Base-by-base conservation (phyloP, 73 alveolate species). In the Durusdinium trenchii region DNA sequence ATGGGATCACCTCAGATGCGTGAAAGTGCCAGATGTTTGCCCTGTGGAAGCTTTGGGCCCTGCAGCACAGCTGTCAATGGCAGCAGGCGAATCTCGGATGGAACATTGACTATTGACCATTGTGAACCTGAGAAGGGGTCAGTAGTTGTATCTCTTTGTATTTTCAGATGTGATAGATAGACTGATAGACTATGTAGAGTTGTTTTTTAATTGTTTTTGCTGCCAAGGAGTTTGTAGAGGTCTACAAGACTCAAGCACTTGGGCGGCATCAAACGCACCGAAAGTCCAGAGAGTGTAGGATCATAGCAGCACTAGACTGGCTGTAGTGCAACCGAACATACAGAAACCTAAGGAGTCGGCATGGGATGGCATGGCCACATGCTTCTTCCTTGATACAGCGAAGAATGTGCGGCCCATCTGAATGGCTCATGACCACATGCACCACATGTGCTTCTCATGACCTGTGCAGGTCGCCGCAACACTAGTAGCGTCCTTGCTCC, bases 301-400 rank as follows among this genome's bases (percentile, higher is more conserved):
- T 64, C 38, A 32, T 64, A 16, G 42, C 79, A 9, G 79, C 45
- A 54, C 64, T 20, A 54, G 64, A 54, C 28, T 54, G 64, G 64
- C 64, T 54, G 28, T 12, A 20, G 64, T n/a, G n/a, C n/a, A n/a
- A n/a, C n/a, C n/a, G n/a, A n/a, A n/a, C n/a, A n/a, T n/a, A n/a
- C n/a, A n/a, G n/a, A 10, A 54, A 7, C n/a, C 64, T 46, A 9
- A 82, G 92, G 94, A 51, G 64, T 46, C 76, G n/a, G 94, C 94
- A 16, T 91, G 98, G 98, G 98, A 91, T 48, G 98, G 78, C 87
- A 91, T 91, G 98, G 98, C 98, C 50, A 91, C 98, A 20, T 91
- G 98, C 98, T 91, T 91, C 54, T 91, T 91, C 89, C 48, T 91
- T 87, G 98, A 91, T 61, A 91, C 98, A 6, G 98, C 98, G 75